Evolutionary conservation across 306 rosid genomes (phyloP).

Genomic region (Macrotyloma uniflorum): DNA sequence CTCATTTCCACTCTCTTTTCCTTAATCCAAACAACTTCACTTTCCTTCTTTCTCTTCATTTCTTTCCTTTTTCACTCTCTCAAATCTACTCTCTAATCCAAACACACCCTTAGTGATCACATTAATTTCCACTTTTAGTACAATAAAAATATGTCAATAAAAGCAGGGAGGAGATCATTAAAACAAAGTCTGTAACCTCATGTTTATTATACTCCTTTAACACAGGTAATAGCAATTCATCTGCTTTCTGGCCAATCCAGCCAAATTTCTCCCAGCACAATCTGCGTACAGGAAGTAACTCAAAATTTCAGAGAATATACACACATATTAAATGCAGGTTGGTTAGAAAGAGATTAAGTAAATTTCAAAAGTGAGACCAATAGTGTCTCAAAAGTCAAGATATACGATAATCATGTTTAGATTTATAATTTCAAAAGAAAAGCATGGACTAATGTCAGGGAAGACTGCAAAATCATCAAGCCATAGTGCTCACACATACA

Average conservation of each 20-base stretch:
- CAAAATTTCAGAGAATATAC: conserved; percentile 23
- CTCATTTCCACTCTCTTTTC: too few relatives aligned
- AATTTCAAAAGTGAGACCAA: conserved; percentile 4
- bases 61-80: too few relatives aligned
- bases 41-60: too few relatives aligned
- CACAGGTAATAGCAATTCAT: conserved; percentile 87
- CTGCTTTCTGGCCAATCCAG: conserved; percentile 84
- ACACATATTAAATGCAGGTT: conserved; percentile 3
- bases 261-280: conserved; percentile 97
- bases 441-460: background rate
- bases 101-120: conserved; percentile 28
- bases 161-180: conserved; percentile 11
- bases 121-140: conserved; percentile 4
- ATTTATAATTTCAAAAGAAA: background rate
- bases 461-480: background rate
- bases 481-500: background rate
- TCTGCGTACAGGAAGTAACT: conserved; percentile 50
- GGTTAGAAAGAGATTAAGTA: background rate
- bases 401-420: background rate
- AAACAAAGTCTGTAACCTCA: conserved; percentile 59
- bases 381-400: conserved; percentile 2
- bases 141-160: background rate
- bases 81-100: too few relatives aligned
- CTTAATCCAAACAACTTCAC: too few relatives aligned
- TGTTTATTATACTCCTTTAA: conserved; percentile 78